Percentiles rank a stretch among this genome's conserved stretches.
These are phyloP conservation scores for Mycena maculata DNA, from an alignment of 768 basidiomycete genomes.

Conservation along the genomic window DNA sequence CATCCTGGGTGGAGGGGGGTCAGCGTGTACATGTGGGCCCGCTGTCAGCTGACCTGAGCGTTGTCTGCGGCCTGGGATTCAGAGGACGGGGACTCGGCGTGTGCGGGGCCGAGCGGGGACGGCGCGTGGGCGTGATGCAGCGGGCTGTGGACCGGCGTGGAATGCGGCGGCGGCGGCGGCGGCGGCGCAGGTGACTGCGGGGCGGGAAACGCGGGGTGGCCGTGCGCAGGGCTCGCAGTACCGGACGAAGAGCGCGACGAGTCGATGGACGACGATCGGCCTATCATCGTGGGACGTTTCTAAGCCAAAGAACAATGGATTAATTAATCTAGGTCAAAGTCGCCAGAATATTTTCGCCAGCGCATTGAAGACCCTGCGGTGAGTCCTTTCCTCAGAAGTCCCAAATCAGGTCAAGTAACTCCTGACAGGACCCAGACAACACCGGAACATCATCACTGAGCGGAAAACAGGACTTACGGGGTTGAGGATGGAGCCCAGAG, in stretches of 20 bases:
- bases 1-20: constrained; percentile 28
- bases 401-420: too few relatives aligned
- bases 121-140: constrained; percentile 35
- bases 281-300: constrained; percentile 57
- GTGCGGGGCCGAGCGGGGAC: constrained; percentile 17
- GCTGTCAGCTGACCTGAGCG: constrained; percentile 20
- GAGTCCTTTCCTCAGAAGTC: too few relatives aligned
- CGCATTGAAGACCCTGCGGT: too few relatives aligned
- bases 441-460: neutral
- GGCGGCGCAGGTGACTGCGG: constrained; percentile 33
- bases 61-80: neutral
- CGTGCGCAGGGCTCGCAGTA: constrained; percentile 59
- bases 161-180: constrained; percentile 26
- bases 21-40: constrained; percentile 8
- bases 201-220: constrained; percentile 39
- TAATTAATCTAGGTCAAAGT: neutral
- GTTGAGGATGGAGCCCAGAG: constrained; percentile 69
- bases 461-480: constrained; percentile 58
- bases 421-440: neutral
- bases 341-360: neutral
- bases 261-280: constrained; percentile 38
- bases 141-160: constrained; percentile 20
- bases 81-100: neutral
- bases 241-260: constrained; percentile 60
- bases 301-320: constrained; percentile 36